These are phyloP conservation scores for Cladosporium cucumerinum DNA, from an alignment of 2,329 filamentous ascomycete species.

Conservation along the genomic window DNA sequence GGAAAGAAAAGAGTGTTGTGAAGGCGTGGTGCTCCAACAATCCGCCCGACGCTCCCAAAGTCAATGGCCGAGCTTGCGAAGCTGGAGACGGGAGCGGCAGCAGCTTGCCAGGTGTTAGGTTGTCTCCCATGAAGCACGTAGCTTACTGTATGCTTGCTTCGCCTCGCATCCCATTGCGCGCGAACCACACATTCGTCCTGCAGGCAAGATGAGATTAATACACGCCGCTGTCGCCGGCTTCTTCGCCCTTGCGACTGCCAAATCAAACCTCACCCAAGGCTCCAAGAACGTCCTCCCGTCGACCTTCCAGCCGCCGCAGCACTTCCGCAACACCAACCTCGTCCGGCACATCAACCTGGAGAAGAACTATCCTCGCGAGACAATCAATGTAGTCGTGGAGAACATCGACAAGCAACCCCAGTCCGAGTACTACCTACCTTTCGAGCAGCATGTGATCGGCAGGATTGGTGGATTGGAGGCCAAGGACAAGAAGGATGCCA, in stretches of 20 bases:
- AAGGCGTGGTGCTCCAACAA: neutral
- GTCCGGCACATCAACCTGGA: slow-evolving; percentile 88
- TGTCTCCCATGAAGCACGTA: neutral
- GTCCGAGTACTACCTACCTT: slow-evolving; percentile 86
- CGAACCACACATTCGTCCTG: slow-evolving; percentile 9
- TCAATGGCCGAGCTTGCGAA: neutral
- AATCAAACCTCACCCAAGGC: slow-evolving; percentile 56
- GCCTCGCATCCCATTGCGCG: neutral
- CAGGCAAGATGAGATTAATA: slow-evolving; percentile 30
- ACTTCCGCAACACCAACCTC: slow-evolving; percentile 91
- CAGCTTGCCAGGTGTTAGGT: too few species aligned
- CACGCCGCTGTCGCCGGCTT: slow-evolving; percentile 40
- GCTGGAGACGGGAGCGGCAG: too few species aligned
- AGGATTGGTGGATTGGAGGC: slow-evolving; percentile 84
- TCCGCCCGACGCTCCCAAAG: too few species aligned
- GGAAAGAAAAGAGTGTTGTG: too few species aligned
- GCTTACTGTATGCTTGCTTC: neutral
- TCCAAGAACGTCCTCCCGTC: slow-evolving; percentile 48
- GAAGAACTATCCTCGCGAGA: slow-evolving; percentile 87
- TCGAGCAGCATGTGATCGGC: slow-evolving; percentile 70
- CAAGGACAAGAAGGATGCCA: slow-evolving; percentile 80
- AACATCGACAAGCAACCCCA: slow-evolving; percentile 78
- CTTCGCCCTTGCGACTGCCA: slow-evolving; percentile 57
- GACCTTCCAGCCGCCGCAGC: slow-evolving; percentile 76
- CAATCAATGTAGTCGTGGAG: slow-evolving; percentile 89